phyloP scores from a whole-genome alignment of 2,329 filamentous ascomycete genomes.

The Fusarium nanum region DNA sequence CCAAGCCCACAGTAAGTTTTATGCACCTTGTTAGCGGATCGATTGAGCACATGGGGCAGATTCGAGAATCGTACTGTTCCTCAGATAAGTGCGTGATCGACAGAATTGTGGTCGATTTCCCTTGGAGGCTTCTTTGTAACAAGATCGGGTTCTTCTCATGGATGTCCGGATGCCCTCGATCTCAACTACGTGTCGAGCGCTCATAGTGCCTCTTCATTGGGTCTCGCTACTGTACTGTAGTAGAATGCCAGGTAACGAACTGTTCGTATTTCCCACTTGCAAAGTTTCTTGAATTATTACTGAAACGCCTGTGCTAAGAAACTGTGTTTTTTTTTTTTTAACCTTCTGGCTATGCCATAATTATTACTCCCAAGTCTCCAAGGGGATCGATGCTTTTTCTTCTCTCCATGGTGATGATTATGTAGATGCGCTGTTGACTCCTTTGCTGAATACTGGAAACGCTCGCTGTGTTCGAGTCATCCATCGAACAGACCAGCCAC shows the following conservation, averaged over 20 bases:
- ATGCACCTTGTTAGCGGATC: neutral
- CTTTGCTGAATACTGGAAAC: neutral
- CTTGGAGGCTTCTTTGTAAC: constrained; percentile 5
- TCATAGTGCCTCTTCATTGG: neutral
- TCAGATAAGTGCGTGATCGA: constrained; percentile 9
- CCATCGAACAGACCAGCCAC: neutral
- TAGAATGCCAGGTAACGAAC: neutral
- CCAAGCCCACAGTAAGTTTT: neutral
- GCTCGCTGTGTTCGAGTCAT: neutral
- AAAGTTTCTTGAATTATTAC: constrained; percentile 3
- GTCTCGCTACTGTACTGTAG: neutral
- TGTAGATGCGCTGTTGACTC: neutral
- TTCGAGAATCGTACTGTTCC: neutral
- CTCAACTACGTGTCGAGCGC: neutral
- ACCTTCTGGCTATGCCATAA: constrained; percentile 22
- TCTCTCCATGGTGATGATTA: neutral
- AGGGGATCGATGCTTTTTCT: neutral
- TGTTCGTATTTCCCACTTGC: neutral
- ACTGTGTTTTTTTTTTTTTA: constrained; percentile 34
- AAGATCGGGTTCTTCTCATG: constrained; percentile 8
- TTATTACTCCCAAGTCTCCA: neutral
- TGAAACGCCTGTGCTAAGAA: constrained; percentile 2
- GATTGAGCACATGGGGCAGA: neutral
- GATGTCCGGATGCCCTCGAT: neutral
- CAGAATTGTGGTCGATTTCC: constrained; percentile 16